Evolutionary conservation across 2,329 filamentous ascomycete species (phyloP), one percentile per base, ranked within the genome.

Genomic region (Geoglossum cookeanum): DNA sequence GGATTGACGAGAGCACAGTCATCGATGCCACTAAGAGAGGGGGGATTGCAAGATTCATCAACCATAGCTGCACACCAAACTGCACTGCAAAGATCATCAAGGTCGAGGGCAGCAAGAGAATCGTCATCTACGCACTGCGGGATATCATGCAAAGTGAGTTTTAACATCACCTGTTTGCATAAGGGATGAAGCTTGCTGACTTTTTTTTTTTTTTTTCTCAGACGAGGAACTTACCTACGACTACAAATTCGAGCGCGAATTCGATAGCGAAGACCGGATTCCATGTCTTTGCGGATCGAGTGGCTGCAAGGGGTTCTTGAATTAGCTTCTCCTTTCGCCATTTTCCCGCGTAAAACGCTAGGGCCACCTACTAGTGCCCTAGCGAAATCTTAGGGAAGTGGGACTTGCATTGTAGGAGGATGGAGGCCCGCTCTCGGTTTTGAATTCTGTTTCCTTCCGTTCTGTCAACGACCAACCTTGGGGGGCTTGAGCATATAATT

Each of bases 61-160:
- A 98, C 68, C 87, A 98, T 71, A 94, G 88, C 68, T 98, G 92
- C 71, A 92, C 89, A 72, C 92, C 92, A 5, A 98, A 97, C 68
- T 98, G 92, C 72, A 98, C 92, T 44, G 92, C 92, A 61, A 98
- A 97, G 75, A 98, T 98, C 67, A 98, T 98, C 73, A 94, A 94
- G 70, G 92, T 97, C 57, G 92, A 98, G 67, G 91, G 91, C 61
- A 96, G 87, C 68, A 96, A 96, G 74, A 81, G 92, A 62, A 98
- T 98, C 73, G 92, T 98, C 72, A 98, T 98, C 67, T 98, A 98
- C 74, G 92, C 92, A 44, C 75, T 97, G 68, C 83, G 92, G 68
- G 91, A 97, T 70, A 98, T 98, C 71, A 81, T 81, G 64, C 83
- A 91, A 77, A 92, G 92, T 96, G 79, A 76, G 87, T 81, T 22